phyloP scores from a whole-genome alignment of 2,329 filamentous ascomycete genomes.

The Mycosphaerella sp. region DNA sequence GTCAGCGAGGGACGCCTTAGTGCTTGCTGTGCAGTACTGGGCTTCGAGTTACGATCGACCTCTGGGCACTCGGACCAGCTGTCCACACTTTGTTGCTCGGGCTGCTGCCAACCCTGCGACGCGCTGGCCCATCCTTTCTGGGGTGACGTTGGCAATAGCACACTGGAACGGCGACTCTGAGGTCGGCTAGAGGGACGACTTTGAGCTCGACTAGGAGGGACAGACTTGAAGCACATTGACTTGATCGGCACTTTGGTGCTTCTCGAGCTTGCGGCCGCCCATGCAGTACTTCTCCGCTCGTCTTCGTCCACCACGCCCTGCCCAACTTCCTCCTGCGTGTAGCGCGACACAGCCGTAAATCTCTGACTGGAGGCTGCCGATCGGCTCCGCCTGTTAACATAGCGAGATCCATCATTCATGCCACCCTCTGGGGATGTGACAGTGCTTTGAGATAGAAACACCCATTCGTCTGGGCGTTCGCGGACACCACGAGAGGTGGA shows the following conservation, averaged over 20 bases:
- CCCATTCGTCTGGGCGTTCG: not conserved
- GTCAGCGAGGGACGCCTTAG: not conserved
- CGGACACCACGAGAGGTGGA: not conserved
- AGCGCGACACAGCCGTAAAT: not conserved
- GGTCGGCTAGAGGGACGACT: slow-evolving; percentile 2
- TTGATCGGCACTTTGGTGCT: slow-evolving; percentile 8
- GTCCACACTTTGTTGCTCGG: not conserved
- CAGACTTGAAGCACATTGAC: slow-evolving; percentile 2
- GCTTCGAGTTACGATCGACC: not conserved
- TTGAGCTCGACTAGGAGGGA: not conserved
- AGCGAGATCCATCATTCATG: not conserved
- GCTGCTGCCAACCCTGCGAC: not conserved
- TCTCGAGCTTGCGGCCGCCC: slow-evolving; percentile 6
- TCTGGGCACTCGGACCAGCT: not conserved
- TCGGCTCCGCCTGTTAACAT: not conserved
- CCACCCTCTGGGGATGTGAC: not conserved
- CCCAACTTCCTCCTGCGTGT: not conserved
- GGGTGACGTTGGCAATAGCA: not conserved
- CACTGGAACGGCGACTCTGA: not conserved
- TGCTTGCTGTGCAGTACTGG: not conserved
- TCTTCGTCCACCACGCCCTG: not conserved
- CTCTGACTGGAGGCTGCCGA: not conserved
- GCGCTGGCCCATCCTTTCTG: not conserved
- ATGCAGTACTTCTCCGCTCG: not conserved
- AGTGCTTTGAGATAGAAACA: not conserved